Evolutionary conservation across 129 eudicot species (phyloP).

Genomic region (Flaveria bidentis): DNA sequence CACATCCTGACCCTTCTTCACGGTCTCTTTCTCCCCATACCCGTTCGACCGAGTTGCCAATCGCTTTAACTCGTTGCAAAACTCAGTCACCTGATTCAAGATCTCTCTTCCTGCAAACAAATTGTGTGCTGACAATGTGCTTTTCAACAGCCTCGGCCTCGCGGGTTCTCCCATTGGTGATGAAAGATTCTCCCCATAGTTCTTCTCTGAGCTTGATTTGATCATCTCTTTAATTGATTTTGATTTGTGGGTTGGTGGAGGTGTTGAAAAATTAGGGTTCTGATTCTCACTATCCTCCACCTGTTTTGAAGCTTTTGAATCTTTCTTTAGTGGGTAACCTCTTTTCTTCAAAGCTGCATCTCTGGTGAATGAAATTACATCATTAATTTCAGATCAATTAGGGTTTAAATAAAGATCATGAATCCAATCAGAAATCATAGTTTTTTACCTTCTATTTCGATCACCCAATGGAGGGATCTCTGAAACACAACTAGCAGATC

Average conservation of each 20-base stretch:
- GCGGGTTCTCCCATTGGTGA: conserved; percentile 39
- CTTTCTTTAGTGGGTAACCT: conserved; percentile 39
- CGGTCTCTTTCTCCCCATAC: conserved; percentile 31
- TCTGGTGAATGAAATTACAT: conserved; percentile 34
- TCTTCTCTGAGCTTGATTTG: conserved; percentile 78
- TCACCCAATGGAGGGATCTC: conserved; percentile 54
- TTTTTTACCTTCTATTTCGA: conserved; percentile 53
- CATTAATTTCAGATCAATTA: not conserved
- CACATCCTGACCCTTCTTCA: conserved; percentile 29
- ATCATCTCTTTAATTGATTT: conserved; percentile 52
- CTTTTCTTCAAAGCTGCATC: conserved; percentile 78
- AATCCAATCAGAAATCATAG: not conserved
- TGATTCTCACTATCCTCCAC: conserved; percentile 70
- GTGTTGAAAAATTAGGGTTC: conserved; percentile 73
- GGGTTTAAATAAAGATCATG: not conserved
- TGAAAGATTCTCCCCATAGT: conserved; percentile 25
- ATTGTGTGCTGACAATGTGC: conserved; percentile 71
- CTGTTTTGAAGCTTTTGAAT: conserved; percentile 26
- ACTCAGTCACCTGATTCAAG: conserved; percentile 66
- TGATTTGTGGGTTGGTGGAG: conserved; percentile 44
- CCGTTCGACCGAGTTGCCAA: conserved; percentile 61
- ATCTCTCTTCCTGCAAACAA: conserved; percentile 74
- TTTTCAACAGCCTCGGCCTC: conserved; percentile 53
- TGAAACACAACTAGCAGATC: conserved; percentile 54
- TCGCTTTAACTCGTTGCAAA: conserved; percentile 78